Evolutionary conservation across 768 basidiomycete genomes (phyloP).

Genomic region (Lactarius akahatsu): DNA sequence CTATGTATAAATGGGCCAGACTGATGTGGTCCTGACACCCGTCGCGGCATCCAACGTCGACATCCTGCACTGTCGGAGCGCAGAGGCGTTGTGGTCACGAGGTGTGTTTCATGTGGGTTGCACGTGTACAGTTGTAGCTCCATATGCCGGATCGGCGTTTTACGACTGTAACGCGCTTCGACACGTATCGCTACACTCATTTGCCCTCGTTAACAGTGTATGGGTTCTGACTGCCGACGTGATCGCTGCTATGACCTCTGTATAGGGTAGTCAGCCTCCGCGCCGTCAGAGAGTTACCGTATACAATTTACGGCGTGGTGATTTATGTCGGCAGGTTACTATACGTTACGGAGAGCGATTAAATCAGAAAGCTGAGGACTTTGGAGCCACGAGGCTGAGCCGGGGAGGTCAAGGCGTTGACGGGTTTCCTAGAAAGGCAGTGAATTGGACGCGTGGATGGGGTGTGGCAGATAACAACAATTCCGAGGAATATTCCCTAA

Average conservation of each 20-base stretch:
- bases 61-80: constrained; percentile 57
- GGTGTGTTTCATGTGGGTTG: constrained; percentile 40
- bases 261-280: constrained; percentile 40
- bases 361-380: constrained; percentile 35
- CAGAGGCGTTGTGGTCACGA: constrained; percentile 58
- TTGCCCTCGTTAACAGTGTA: constrained; percentile 54
- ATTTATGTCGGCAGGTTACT: constrained; percentile 40
- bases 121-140: background rate
- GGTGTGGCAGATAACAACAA: constrained; percentile 1
- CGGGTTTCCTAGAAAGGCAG: background rate
- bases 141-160: constrained; percentile 5
- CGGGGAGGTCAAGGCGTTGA: background rate
- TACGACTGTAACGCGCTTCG: constrained; percentile 46
- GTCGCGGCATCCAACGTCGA: constrained; percentile 59
- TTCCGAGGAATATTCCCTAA: constrained; percentile 5
- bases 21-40: constrained; percentile 56
- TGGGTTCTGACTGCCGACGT: constrained; percentile 54
- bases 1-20: constrained; percentile 37
- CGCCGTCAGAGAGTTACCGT: background rate
- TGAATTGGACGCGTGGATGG: background rate
- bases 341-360: constrained; percentile 55
- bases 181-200: constrained; percentile 42
- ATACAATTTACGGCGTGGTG: background rate
- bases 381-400: background rate
- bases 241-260: constrained; percentile 47